Percentiles rank a stretch among this genome's conserved stretches.
These are phyloP conservation scores for Bipolaris bicolor DNA, from an alignment of 2,329 filamentous ascomycete genomes.

Conservation along the genomic window DNA sequence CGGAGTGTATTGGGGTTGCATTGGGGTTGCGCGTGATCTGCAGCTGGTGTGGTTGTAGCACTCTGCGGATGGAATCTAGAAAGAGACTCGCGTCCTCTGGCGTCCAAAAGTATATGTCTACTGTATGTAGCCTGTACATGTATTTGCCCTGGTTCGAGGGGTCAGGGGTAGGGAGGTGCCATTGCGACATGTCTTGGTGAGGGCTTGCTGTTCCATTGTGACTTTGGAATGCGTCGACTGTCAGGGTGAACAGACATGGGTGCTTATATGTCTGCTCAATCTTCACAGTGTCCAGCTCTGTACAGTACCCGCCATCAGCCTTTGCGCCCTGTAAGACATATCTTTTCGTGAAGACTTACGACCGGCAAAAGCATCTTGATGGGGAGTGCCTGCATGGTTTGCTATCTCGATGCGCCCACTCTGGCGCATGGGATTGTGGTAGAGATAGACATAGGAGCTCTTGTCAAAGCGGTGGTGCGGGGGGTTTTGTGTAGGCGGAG, in stretches of 20 bases:
- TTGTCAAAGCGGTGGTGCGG: slow-evolving; percentile 83
- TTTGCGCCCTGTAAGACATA: background rate
- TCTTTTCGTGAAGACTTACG: slow-evolving; percentile 59
- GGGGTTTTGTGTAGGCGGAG: slow-evolving; percentile 68
- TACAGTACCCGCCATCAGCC: slow-evolving; percentile 26
- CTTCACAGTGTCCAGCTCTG: slow-evolving; percentile 69
- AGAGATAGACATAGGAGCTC: slow-evolving; percentile 79
- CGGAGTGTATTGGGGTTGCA: slow-evolving; percentile 48
- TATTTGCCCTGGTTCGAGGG: slow-evolving; percentile 77
- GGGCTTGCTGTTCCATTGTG: slow-evolving; percentile 47
- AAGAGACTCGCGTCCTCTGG: slow-evolving; percentile 73
- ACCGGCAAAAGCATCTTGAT: slow-evolving; percentile 81
- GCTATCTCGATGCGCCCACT: slow-evolving; percentile 76
- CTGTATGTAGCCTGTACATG: slow-evolving; percentile 75
- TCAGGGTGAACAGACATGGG: slow-evolving; percentile 71
- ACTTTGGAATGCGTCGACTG: slow-evolving; percentile 57
- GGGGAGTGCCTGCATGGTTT: slow-evolving; percentile 73
- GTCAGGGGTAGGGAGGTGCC: slow-evolving; percentile 78
- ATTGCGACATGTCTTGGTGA: slow-evolving; percentile 62
- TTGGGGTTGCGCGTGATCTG: slow-evolving; percentile 46
- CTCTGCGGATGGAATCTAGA: slow-evolving; percentile 69
- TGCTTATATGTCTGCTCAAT: slow-evolving; percentile 77
- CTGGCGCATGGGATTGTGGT: slow-evolving; percentile 72
- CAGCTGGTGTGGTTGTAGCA: slow-evolving; percentile 65
- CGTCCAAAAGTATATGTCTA: slow-evolving; percentile 83